Conservation (phyloP, 352 stramenopile genomes). For the Globisporangium carolinianum region DNA sequence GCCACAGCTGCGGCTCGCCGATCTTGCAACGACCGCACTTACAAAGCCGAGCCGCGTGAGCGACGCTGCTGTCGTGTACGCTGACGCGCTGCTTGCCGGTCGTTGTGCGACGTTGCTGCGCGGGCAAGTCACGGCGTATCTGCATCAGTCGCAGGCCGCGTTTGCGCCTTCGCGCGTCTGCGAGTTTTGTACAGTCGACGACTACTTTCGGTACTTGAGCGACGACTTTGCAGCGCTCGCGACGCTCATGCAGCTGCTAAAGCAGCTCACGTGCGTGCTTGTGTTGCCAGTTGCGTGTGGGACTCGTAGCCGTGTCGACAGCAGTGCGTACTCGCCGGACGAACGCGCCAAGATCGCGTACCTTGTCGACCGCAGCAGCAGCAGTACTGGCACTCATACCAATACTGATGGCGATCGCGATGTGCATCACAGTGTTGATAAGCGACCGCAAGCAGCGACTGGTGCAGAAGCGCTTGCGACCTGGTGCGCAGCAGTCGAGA, state of each 20-base stretch:
- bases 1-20: slow-evolving; percentile 35
- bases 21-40: slow-evolving; percentile 29
- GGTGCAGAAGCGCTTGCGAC: background rate
- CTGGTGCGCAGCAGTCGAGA: background rate
- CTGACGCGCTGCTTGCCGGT: slow-evolving; percentile 28
- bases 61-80: slow-evolving; percentile 55
- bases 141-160: slow-evolving; percentile 45
- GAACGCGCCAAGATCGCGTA: slow-evolving; percentile 23
- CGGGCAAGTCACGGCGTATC: slow-evolving; percentile 58
- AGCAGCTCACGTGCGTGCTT: slow-evolving; percentile 33
- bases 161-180: slow-evolving; percentile 41
- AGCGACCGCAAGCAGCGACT: background rate
- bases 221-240: slow-evolving; percentile 55
- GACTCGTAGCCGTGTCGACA: background rate
- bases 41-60: slow-evolving; percentile 58
- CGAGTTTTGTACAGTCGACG: slow-evolving; percentile 51
- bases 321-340: slow-evolving; percentile 17
- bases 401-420: background rate
- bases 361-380: slow-evolving; percentile 18
- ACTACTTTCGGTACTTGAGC: slow-evolving; percentile 63
- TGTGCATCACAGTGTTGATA: background rate
- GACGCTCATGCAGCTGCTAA: slow-evolving; percentile 56
- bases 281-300: background rate
- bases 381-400: background rate
- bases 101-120: slow-evolving; percentile 39